phyloP scores from a whole-genome alignment of 805 yeast species.

The Metschnikowia matae region DNA sequence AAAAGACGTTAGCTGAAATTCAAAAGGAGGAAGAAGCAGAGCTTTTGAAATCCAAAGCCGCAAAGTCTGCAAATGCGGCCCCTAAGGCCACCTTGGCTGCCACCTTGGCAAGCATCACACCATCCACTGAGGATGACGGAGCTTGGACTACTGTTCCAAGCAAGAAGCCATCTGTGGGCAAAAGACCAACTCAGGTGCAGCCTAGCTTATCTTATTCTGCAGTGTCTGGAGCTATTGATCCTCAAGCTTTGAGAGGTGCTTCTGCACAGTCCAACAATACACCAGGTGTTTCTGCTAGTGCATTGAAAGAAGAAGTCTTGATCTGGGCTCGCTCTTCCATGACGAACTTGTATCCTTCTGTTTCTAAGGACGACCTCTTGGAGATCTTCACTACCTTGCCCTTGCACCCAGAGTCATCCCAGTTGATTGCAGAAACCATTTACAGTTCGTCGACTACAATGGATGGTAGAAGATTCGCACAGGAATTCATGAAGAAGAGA shows the following conservation, averaged over 20 bases:
- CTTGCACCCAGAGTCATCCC: constrained; percentile 64
- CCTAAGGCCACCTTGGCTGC: constrained; percentile 32
- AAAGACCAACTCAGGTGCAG: constrained; percentile 16
- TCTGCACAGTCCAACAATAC: constrained; percentile 28
- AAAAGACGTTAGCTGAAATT: constrained; percentile 56
- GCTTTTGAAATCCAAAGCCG: constrained; percentile 27
- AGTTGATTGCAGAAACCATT: constrained; percentile 87
- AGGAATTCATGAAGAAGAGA: constrained; percentile 79
- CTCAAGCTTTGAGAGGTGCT: constrained; percentile 36
- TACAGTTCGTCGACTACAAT: constrained; percentile 83
- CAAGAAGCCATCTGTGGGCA: constrained; percentile 34
- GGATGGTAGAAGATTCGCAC: constrained; percentile 94
- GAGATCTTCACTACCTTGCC: constrained; percentile 81
- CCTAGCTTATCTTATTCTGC: constrained; percentile 15
- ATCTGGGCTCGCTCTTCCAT: constrained; percentile 69
- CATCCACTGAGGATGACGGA: constrained; percentile 23
- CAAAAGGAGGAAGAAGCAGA: constrained; percentile 53
- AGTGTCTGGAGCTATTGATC: constrained; percentile 24
- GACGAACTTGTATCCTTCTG: constrained; percentile 65
- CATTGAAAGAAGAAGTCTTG: constrained; percentile 53
- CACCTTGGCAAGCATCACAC: constrained; percentile 26
- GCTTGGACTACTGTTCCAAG: constrained; percentile 42
- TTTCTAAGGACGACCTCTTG: constrained; percentile 73
- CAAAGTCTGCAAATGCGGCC: constrained; percentile 24
- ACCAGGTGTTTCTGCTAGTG: constrained; percentile 20